These are phyloP conservation scores for Bryoglossum gracile DNA, from an alignment of 495 filamentous ascomycete genomes.

Conservation along the genomic window DNA sequence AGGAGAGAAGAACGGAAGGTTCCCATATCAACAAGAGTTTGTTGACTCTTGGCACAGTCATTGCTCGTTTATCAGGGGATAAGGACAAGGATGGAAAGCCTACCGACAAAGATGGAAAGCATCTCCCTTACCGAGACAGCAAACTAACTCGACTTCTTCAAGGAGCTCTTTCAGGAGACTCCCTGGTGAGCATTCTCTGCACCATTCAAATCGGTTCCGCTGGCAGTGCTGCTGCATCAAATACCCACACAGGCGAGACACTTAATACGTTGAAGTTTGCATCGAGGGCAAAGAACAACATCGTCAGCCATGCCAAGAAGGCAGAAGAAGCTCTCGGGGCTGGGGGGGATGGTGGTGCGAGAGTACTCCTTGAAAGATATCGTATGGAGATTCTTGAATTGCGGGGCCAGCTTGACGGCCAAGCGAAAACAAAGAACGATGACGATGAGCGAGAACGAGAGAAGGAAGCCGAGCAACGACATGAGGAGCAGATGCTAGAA, in stretches of 20 bases:
- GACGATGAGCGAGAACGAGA: constrained; percentile 67
- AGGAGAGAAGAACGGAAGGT: constrained; percentile 89
- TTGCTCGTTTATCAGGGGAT: constrained; percentile 71
- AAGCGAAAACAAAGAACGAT: constrained; percentile 59
- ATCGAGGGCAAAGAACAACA: constrained; percentile 92
- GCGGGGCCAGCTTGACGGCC: constrained; percentile 70
- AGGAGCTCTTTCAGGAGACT: constrained; percentile 86
- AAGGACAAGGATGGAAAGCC: constrained; percentile 76
- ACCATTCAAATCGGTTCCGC: constrained; percentile 76
- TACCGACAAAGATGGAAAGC: constrained; percentile 73
- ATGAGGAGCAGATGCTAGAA: constrained; percentile 95
- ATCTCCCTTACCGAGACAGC: constrained; percentile 93
- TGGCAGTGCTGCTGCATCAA: constrained; percentile 53
- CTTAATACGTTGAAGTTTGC: constrained; percentile 96
- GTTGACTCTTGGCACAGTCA: constrained; percentile 91
- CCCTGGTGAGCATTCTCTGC: constrained; percentile 93
- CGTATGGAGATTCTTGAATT: constrained; percentile 88
- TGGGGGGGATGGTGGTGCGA: constrained; percentile 71
- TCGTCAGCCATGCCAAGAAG: constrained; percentile 93
- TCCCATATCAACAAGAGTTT: constrained; percentile 98
- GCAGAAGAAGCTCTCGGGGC: constrained; percentile 79
- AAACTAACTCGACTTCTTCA: constrained; percentile 92
- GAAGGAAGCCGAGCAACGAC: constrained; percentile 72
- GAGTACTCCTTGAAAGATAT: constrained; percentile 87
- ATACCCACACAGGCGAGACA: constrained; percentile 75